phyloP scores from a whole-genome alignment of 2,329 filamentous ascomycete genomes.

The Blastomyces parvus region DNA sequence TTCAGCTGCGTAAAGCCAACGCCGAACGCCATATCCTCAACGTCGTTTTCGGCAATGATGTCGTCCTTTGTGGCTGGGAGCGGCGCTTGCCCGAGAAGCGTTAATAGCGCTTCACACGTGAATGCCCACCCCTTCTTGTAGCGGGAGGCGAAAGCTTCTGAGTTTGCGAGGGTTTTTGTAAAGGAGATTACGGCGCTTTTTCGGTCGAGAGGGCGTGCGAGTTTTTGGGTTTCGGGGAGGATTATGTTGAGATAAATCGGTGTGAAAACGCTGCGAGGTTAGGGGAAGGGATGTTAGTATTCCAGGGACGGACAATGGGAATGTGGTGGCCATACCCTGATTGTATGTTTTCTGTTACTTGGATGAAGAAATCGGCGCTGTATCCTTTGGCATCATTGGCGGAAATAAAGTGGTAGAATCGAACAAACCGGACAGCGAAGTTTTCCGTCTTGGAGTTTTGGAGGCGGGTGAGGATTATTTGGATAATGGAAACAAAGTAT shows the following conservation, averaged over 20 bases:
- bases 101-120: conserved; percentile 80
- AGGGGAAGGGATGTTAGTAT: not conserved
- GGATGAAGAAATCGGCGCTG: conserved; percentile 85
- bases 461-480: conserved; percentile 66
- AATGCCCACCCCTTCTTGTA: conserved; percentile 86
- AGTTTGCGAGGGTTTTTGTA: conserved; percentile 84
- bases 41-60: conserved; percentile 73
- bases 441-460: conserved; percentile 69
- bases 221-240: conserved; percentile 77
- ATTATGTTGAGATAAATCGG: conserved; percentile 81
- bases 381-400: conserved; percentile 71
- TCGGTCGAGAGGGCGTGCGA: conserved; percentile 77
- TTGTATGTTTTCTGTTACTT: conserved; percentile 72
- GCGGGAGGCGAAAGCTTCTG: conserved; percentile 67
- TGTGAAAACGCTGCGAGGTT: conserved; percentile 46
- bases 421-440: conserved; percentile 76
- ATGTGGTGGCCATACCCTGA: conserved; percentile 41
- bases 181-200: conserved; percentile 90
- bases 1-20: conserved; percentile 89
- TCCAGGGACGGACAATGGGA: not conserved
- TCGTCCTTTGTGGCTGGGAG: conserved; percentile 62
- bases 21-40: conserved; percentile 91
- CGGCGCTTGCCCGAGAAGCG: conserved; percentile 81
- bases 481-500: conserved; percentile 72
- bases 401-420: conserved; percentile 88